A percentile compares a stretch with the other conserved stretches of the same genome.
These are phyloP conservation scores for Paxillus rubicundulus DNA, from an alignment of 768 basidiomycete species.

Conservation along the genomic window DNA sequence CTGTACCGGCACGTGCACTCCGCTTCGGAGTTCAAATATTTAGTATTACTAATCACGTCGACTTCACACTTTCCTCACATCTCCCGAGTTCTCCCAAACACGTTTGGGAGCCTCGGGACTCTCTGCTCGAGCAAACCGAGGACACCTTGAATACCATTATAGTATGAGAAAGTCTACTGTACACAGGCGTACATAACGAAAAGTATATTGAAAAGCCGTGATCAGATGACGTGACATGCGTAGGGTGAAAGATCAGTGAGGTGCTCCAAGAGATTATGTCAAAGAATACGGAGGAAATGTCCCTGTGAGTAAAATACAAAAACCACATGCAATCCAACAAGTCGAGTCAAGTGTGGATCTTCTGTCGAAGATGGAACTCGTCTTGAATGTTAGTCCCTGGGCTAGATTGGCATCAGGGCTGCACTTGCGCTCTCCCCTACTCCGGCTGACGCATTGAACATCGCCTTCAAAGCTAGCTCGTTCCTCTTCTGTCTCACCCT, in stretches of 20 bases:
- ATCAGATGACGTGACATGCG: not conserved
- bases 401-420: not conserved
- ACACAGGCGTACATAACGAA: too few species aligned
- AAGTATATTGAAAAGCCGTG: not conserved
- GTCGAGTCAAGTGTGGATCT: not conserved
- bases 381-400: not conserved
- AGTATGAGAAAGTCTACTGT: too few species aligned
- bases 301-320: not conserved
- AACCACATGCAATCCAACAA: not conserved
- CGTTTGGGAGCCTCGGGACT: too few species aligned
- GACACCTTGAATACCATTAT: too few species aligned
- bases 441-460: slow-evolving; percentile 53
- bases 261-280: not conserved
- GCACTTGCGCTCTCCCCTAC: slow-evolving; percentile 1
- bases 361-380: not conserved
- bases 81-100: too few species aligned
- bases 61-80: too few species aligned
- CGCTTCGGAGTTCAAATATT: too few species aligned
- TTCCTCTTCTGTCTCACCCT: slow-evolving; percentile 82
- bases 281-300: not conserved
- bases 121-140: too few species aligned
- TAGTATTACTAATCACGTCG: too few species aligned
- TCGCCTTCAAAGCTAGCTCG: slow-evolving; percentile 83
- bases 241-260: slow-evolving; percentile 1
- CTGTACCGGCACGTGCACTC: too few species aligned